Evolutionary conservation across 163 green algal species (phyloP).

Genomic region (Coccomyxa subellipsoidea): DNA sequence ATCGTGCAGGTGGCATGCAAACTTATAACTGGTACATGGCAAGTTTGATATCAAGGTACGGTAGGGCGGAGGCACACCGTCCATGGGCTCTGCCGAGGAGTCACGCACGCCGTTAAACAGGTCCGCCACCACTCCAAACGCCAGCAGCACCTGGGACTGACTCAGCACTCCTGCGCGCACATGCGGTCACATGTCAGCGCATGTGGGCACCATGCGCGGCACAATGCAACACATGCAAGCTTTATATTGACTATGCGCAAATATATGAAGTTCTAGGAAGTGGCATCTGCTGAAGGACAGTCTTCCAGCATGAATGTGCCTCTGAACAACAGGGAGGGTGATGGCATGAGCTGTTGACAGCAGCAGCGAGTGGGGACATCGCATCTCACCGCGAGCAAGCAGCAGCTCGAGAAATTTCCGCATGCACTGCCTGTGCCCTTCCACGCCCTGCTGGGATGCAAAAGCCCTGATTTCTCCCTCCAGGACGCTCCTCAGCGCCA

Average conservation of each 20-base stretch:
- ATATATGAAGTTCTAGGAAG: too few relatives aligned
- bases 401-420: conserved; percentile 10
- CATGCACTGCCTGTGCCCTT: conserved; percentile 6
- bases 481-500: neutral
- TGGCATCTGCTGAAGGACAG: too few relatives aligned
- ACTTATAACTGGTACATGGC: too few relatives aligned
- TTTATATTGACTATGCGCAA: too few relatives aligned
- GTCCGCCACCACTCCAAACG: conserved; percentile 3
- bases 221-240: too few relatives aligned
- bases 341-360: neutral
- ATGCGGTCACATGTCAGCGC: neutral
- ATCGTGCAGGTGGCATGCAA: too few relatives aligned
- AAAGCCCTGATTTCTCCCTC: conserved; percentile 1
- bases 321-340: too few relatives aligned
- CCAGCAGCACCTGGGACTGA: conserved; percentile 8
- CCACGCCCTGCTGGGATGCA: neutral
- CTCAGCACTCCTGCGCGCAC: neutral
- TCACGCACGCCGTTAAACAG: conserved; percentile 10
- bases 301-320: too few relatives aligned
- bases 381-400: neutral
- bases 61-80: neutral
- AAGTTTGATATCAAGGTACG: too few relatives aligned
- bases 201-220: neutral
- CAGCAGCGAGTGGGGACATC: neutral
- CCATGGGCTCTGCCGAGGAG: neutral